phyloP scores from a whole-genome alignment of 208 protist genomes.

The Leishmania guyanensis region DNA sequence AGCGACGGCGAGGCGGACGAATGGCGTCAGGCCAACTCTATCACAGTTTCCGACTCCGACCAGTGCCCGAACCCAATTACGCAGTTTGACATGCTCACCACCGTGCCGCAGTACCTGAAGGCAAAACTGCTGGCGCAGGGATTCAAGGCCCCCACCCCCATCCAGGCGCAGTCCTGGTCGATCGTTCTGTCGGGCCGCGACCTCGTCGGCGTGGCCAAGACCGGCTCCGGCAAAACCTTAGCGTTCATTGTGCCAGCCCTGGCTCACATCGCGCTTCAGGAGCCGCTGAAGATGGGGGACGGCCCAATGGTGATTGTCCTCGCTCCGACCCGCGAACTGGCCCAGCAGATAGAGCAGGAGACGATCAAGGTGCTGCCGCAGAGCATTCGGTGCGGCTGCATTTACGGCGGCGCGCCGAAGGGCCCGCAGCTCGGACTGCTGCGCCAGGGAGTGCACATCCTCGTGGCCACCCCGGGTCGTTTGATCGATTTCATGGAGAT shows the following conservation, averaged over 20 bases:
- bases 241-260: conserved; percentile 93
- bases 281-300: conserved; percentile 78
- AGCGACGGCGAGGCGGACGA: conserved; percentile 54
- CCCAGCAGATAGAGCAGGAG: conserved; percentile 97
- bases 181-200: conserved; percentile 85
- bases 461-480: conserved; percentile 97
- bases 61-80: conserved; percentile 65
- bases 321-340: conserved; percentile 98
- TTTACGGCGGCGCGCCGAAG: conserved; percentile 98
- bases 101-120: conserved; percentile 73
- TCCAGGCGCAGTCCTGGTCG: conserved; percentile 90
- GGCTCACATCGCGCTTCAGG: conserved; percentile 82
- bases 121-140: conserved; percentile 78
- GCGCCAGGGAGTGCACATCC: conserved; percentile 79
- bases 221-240: conserved; percentile 94
- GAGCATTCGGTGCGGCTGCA: conserved; percentile 89
- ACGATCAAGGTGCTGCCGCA: conserved; percentile 88
- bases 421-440: conserved; percentile 94
- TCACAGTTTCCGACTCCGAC: conserved; percentile 68
- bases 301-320: conserved; percentile 97
- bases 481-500: conserved; percentile 98
- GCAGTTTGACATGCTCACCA: conserved; percentile 64
- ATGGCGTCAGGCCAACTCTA: conserved; percentile 67
- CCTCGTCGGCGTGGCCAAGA: conserved; percentile 92
- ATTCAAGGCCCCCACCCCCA: conserved; percentile 80